Conservation (phyloP, 768 basidiomycete species). For the Psilocybe subaeruginosa region DNA sequence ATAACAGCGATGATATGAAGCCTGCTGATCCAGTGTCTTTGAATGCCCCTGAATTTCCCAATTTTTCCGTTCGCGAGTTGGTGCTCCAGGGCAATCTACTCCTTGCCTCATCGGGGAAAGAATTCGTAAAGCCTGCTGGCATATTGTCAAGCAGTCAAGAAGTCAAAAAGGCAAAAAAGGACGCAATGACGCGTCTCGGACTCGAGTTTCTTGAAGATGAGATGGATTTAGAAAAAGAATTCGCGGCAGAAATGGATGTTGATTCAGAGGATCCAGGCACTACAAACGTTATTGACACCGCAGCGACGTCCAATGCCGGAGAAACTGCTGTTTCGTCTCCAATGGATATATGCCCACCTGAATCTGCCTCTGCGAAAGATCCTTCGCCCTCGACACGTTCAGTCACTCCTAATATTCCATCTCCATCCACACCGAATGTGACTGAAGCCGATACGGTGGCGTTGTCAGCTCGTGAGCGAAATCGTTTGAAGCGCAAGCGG, state of each 20-base stretch:
- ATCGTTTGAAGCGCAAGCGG: slow-evolving; percentile 93
- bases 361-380: slow-evolving; percentile 38
- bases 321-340: slow-evolving; percentile 45
- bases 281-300: slow-evolving; percentile 43
- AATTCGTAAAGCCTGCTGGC: slow-evolving; percentile 77
- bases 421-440: slow-evolving; percentile 43
- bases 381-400: slow-evolving; percentile 45
- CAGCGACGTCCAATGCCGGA: slow-evolving; percentile 31
- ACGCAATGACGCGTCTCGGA: slow-evolving; percentile 87
- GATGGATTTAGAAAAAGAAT: slow-evolving; percentile 86
- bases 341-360: slow-evolving; percentile 45
- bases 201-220: slow-evolving; percentile 82
- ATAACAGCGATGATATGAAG: slow-evolving; percentile 30
- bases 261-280: slow-evolving; percentile 30
- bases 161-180: slow-evolving; percentile 85
- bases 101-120: slow-evolving; percentile 92
- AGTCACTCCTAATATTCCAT: slow-evolving; percentile 53
- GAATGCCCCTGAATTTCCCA: slow-evolving; percentile 58
- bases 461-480: slow-evolving; percentile 90
- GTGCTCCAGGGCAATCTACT: slow-evolving; percentile 79
- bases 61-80: slow-evolving; percentile 77
- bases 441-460: slow-evolving; percentile 52
- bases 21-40: slow-evolving; percentile 23
- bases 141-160: slow-evolving; percentile 76
- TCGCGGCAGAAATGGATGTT: slow-evolving; percentile 57